Percentiles rank a stretch among this genome's conserved stretches.
Conservation (phyloP, 2,329 filamentous ascomycete species). For the Ophioceras dolichostomum region DNA sequence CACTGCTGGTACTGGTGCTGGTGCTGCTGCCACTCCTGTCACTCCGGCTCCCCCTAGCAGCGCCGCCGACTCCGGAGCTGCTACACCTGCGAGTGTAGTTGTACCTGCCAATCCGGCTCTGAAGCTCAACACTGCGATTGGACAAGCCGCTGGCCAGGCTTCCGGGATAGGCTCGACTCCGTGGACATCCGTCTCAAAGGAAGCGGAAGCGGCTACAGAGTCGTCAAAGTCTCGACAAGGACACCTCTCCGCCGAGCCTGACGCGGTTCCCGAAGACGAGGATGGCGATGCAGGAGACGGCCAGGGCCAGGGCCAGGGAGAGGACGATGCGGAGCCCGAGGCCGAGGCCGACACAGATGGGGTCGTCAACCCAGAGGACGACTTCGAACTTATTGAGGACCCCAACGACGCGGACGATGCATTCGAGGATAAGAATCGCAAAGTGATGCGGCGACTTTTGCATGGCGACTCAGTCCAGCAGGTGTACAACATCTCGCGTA, state of each 20-base stretch:
- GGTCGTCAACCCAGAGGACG: conserved; percentile 55
- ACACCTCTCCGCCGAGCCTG: conserved; percentile 6
- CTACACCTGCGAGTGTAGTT: conserved; percentile 2
- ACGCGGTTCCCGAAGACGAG: conserved; percentile 7
- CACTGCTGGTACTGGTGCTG: conserved; percentile 7
- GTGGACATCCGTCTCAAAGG: background rate
- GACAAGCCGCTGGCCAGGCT: background rate
- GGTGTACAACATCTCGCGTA: conserved; percentile 89
- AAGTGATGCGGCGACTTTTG: conserved; percentile 89
- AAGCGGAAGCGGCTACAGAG: too few species aligned
- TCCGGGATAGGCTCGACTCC: background rate
- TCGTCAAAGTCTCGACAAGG: too few species aligned
- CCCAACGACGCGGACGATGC: conserved; percentile 70
- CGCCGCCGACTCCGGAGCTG: background rate
- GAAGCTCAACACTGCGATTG: conserved; percentile 6
- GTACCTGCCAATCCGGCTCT: conserved; percentile 2
- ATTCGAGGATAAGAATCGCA: conserved; percentile 95
- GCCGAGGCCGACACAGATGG: conserved; percentile 12
- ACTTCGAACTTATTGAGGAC: conserved; percentile 92
- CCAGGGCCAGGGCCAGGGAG: conserved; percentile 6
- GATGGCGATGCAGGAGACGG: conserved; percentile 79
- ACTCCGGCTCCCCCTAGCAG: background rate
- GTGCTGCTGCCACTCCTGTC: conserved; percentile 6
- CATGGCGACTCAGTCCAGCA: conserved; percentile 85
- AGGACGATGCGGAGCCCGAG: conserved; percentile 12